Conservation (phyloP, 352 stramenopile genomes). For the Pythium dissimile region DNA sequence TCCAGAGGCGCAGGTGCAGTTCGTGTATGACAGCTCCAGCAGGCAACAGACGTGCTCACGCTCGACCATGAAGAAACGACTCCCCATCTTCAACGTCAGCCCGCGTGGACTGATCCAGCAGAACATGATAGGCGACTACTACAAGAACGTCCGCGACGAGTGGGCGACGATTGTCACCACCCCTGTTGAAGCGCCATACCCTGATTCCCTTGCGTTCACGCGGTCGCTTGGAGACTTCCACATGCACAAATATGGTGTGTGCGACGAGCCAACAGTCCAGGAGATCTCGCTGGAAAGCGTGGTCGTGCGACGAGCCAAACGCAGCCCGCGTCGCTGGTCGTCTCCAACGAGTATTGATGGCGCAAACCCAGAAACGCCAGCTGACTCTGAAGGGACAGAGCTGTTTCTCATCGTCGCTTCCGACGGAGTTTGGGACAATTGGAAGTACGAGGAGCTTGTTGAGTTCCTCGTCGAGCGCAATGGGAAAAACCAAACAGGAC, state of each 20-base stretch:
- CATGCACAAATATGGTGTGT: slow-evolving; percentile 84
- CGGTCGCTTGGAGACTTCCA: slow-evolving; percentile 86
- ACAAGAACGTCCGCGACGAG: slow-evolving; percentile 91
- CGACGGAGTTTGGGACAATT: slow-evolving; percentile 90
- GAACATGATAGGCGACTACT: slow-evolving; percentile 64
- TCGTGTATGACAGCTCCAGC: slow-evolving; percentile 80
- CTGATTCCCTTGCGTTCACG: slow-evolving; percentile 86
- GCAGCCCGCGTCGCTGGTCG: background rate
- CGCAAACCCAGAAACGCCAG: background rate
- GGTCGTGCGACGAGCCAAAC: slow-evolving; percentile 3
- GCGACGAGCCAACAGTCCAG: slow-evolving; percentile 53
- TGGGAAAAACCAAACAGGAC: slow-evolving; percentile 5
- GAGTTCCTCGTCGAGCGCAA: slow-evolving; percentile 36
- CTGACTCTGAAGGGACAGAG: slow-evolving; percentile 16
- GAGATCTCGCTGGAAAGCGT: slow-evolving; percentile 44
- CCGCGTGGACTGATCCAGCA: slow-evolving; percentile 32
- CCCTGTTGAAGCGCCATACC: slow-evolving; percentile 53
- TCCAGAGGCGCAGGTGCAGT: slow-evolving; percentile 45
- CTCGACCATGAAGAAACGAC: slow-evolving; percentile 14
- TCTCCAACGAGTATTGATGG: slow-evolving; percentile 5
- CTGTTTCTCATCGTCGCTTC: slow-evolving; percentile 71
- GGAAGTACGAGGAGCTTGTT: slow-evolving; percentile 76
- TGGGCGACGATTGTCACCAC: slow-evolving; percentile 85
- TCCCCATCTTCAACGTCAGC: slow-evolving; percentile 36
- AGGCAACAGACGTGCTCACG: background rate